Conservation (phyloP, 345 rosid species). For the Syzygium aromaticum region DNA sequence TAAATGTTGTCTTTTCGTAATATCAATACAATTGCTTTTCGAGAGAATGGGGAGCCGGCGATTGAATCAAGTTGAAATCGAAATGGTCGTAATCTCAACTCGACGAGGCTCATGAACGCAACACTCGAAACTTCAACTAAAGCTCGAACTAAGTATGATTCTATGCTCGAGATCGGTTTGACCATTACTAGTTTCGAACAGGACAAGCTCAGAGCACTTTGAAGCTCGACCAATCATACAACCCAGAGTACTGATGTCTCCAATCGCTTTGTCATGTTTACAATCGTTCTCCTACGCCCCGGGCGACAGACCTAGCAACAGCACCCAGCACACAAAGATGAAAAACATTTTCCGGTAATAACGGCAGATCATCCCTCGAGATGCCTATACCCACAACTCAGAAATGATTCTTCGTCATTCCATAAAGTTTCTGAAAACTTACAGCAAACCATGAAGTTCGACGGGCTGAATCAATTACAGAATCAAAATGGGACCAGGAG, state of each 20-base stretch:
- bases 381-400: neutral
- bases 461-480: neutral
- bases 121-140: too few relatives aligned
- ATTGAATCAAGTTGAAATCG: too few relatives aligned
- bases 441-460: neutral
- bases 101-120: too few relatives aligned
- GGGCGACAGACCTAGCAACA: neutral
- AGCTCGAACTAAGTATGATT: too few relatives aligned
- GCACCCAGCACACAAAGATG: neutral
- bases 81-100: too few relatives aligned
- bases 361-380: neutral
- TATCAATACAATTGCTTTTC: neutral
- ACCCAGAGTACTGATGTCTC: neutral
- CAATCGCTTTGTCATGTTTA: neutral
- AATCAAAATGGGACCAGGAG: neutral
- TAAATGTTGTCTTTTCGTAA: neutral
- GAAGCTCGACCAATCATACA: neutral
- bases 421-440: neutral
- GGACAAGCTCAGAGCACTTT: neutral
- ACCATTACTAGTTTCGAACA: neutral
- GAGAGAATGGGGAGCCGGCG: neutral
- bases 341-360: neutral
- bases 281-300: neutral
- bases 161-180: too few relatives aligned
- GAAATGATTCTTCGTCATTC: neutral